These are phyloP conservation scores for Vachellia pachyceras DNA, from an alignment of 306 rosid genomes.

Conservation along the genomic window DNA sequence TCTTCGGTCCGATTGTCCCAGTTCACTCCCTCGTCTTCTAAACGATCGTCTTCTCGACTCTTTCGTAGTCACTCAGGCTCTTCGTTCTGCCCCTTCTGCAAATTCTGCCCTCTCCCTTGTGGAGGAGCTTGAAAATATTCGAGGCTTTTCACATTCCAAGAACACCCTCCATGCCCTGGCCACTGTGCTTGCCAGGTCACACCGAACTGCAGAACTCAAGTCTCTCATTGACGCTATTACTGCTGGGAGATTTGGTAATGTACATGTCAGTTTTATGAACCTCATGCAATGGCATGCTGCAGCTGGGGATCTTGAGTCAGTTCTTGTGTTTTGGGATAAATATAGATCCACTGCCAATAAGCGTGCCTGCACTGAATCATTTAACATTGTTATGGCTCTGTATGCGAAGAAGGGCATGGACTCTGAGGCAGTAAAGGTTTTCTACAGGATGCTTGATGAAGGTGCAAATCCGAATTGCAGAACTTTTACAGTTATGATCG, in stretches of 20 bases:
- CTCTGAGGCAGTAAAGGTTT: slow-evolving; percentile 57
- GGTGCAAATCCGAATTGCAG: slow-evolving; percentile 75
- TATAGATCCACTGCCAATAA: slow-evolving; percentile 43
- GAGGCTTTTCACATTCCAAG: slow-evolving; percentile 65
- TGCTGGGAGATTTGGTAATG: slow-evolving; percentile 50
- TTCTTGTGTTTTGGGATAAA: slow-evolving; percentile 61
- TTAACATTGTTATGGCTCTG: slow-evolving; percentile 69
- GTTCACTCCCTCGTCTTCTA: slow-evolving; percentile 52
- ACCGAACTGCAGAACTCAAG: slow-evolving; percentile 52
- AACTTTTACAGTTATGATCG: slow-evolving; percentile 68
- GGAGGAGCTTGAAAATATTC: slow-evolving; percentile 43
- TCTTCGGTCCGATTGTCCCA: slow-evolving; percentile 56
- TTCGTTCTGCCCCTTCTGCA: slow-evolving; percentile 77
- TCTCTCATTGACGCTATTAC: slow-evolving; percentile 52
- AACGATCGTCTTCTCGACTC: slow-evolving; percentile 64
- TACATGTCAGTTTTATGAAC: slow-evolving; percentile 66
- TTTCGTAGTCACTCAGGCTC: slow-evolving; percentile 68
- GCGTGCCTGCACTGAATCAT: slow-evolving; percentile 67
- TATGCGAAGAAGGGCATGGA: slow-evolving; percentile 60
- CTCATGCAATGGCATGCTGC: slow-evolving; percentile 73
- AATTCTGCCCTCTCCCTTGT: slow-evolving; percentile 66
- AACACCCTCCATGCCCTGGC: slow-evolving; percentile 70
- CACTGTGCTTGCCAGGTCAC: slow-evolving; percentile 71
- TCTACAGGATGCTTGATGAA: slow-evolving; percentile 62
- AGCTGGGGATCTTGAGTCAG: slow-evolving; percentile 63